A percentile compares a stretch with the other conserved stretches of the same genome.
phyloP scores from a whole-genome alignment of 192 early-diverging fungal species.

The Spinellus fusiger region DNA sequence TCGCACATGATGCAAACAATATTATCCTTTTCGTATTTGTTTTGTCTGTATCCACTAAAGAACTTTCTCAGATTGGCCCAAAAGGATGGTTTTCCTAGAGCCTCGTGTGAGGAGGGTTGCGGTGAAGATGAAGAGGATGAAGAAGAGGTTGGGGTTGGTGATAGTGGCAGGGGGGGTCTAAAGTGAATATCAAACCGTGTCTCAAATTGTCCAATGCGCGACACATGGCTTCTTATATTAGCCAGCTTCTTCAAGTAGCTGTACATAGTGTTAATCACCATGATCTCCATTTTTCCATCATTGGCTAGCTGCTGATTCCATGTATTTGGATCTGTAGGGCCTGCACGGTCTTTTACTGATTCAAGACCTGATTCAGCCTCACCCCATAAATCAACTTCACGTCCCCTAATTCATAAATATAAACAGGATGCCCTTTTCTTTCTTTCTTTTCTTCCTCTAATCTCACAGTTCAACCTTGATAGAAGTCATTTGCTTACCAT shows the following conservation, averaged over 20 bases:
- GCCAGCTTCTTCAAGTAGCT: conserved; percentile 62
- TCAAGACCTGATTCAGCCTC: conserved; percentile 36
- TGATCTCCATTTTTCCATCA: conserved; percentile 63
- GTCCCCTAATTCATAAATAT: conserved; percentile 34
- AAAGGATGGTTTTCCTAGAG: too few species aligned
- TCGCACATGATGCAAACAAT: conserved; percentile 69
- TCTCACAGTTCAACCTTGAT: too few species aligned
- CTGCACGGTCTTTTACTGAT: conserved; percentile 37
- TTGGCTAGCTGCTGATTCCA: conserved; percentile 67
- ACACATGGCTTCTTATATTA: conserved; percentile 43
- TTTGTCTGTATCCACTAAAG: too few species aligned
- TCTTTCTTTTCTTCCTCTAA: too few species aligned
- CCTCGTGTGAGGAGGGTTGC: too few species aligned
- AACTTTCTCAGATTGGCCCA: too few species aligned
- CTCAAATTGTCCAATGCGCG: conserved; percentile 62
- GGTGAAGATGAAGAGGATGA: neutral
- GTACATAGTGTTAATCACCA: conserved; percentile 51
- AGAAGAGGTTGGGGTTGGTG: neutral
- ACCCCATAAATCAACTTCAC: conserved; percentile 67
- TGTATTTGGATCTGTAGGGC: conserved; percentile 42
- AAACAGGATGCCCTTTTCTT: neutral
- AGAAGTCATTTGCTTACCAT: conserved; percentile 29
- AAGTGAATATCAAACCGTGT: conserved; percentile 52
- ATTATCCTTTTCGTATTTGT: conserved; percentile 29
- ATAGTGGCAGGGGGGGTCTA: conserved; percentile 32